A percentile compares a stretch with the other conserved stretches of the same genome.
Conservation (phyloP, 2,329 filamentous ascomycete species). For the Tolypocladium paradoxum region DNA sequence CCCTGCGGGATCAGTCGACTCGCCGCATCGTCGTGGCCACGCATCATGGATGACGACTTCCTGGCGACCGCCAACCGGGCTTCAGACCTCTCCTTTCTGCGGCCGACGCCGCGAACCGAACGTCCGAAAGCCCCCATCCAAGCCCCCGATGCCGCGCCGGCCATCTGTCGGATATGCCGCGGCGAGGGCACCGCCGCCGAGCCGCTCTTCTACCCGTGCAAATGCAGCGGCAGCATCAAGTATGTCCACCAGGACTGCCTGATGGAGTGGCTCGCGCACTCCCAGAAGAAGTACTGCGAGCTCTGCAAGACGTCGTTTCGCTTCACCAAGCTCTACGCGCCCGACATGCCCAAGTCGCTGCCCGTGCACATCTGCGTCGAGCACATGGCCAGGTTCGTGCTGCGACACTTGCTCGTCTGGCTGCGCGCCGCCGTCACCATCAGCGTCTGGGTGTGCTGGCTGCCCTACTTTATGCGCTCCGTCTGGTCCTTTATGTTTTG, state of each 20-base stretch:
- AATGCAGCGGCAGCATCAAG: constrained; percentile 98
- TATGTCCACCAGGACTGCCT: constrained; percentile 95
- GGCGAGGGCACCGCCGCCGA: constrained; percentile 75
- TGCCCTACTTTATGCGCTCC: constrained; percentile 84
- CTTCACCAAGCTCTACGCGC: constrained; percentile 95
- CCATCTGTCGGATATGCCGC: constrained; percentile 95
- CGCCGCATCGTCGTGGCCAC: background rate
- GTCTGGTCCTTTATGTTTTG: constrained; percentile 94
- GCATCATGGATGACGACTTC: background rate
- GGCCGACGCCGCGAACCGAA: constrained; percentile 9
- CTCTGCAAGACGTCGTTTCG: constrained; percentile 97
- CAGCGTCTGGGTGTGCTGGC: constrained; percentile 77
- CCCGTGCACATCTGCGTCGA: constrained; percentile 72
- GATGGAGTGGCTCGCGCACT: constrained; percentile 98
- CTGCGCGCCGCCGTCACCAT: constrained; percentile 66
- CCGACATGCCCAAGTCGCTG: constrained; percentile 79
- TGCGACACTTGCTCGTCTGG: constrained; percentile 66
- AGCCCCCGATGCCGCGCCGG: constrained; percentile 31
- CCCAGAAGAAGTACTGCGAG: constrained; percentile 98
- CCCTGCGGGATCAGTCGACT: background rate
- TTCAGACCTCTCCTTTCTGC: background rate
- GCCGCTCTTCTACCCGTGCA: constrained; percentile 93
- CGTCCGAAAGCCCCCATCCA: constrained; percentile 7
- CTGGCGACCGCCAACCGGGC: background rate
- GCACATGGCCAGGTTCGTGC: constrained; percentile 63